Base-by-base conservation (phyloP, 768 basidiomycete genomes). In the Grammothele lineata region DNA sequence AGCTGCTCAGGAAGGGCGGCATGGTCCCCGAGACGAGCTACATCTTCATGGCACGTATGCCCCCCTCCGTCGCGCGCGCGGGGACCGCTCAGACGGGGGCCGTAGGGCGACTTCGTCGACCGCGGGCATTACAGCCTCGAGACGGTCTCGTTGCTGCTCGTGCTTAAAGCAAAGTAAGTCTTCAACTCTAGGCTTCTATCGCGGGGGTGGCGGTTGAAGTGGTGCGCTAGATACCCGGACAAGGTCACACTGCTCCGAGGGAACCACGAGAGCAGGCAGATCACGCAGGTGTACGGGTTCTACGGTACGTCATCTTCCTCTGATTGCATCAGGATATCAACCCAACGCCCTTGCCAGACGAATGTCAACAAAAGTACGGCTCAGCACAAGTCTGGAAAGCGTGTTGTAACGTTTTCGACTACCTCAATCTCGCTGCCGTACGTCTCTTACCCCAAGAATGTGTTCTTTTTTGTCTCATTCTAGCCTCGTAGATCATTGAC, bases 221-320 rank as follows among this genome's bases (percentile, higher is more conserved):
- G 19, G 15, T 3, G 6, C 21, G 25, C 30, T 5, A 92, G 92
- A 62, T 95, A 94, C 65, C 94, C 95, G 14, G 91, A 96, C 66
- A 82, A 82, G 58, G 88, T 98, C 46, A 94, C 91, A 2, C 71
- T 97, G 2, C 75, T 98, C 12, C 78, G 95, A 25, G 94, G 95
- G 32, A 98, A 98, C 66, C 95, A 98, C 63, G 95, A 97, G 66
- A 93, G 90, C 58, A 72, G 95, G 53, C 95, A 98, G 66, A 98
- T 98, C 57, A 98, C 95, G 4, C 95, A 98, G 59, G 95, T 93
- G 2, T 97, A 97, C 50, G 95, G 94, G n/a, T 97, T 96, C 65
- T 97, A 96, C 62, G 93, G 93, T 93, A 47, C 52, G 82, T 55
- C 10, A 23, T 26, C 34, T 26, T 18, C 35, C 27, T 37, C 9